These are phyloP conservation scores for Trichosporon coremiiforme DNA, from an alignment of 1,284 basidiomycete species.

Conservation along the genomic window DNA sequence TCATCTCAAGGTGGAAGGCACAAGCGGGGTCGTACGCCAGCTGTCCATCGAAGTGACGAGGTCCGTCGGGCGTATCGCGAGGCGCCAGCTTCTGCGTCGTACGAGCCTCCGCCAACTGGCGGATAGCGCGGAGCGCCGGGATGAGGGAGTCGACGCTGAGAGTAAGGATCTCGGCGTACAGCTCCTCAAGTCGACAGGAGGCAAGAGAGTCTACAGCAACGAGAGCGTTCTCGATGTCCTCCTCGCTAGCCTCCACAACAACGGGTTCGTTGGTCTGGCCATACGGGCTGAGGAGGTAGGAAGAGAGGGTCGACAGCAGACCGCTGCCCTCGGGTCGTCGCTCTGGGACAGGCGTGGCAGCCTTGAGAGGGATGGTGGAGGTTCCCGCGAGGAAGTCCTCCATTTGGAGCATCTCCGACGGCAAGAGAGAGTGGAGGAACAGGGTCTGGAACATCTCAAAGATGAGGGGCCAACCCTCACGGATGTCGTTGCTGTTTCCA, in stretches of 20 bases:
- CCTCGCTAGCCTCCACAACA: constrained; percentile 73
- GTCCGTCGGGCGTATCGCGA: constrained; percentile 63
- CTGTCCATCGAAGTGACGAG: constrained; percentile 53
- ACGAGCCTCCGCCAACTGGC: constrained; percentile 73
- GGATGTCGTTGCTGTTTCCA: constrained; percentile 90
- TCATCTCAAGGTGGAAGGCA: constrained; percentile 89
- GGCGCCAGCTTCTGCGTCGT: constrained; percentile 43
- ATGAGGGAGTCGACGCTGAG: constrained; percentile 76
- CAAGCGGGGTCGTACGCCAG: constrained; percentile 92
- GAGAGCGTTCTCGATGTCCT: constrained; percentile 90
- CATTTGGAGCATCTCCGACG: constrained; percentile 87
- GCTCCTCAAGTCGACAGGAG: constrained; percentile 88
- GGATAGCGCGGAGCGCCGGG: constrained; percentile 81
- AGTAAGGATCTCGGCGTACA: constrained; percentile 88
- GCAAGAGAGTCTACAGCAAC: constrained; percentile 94
- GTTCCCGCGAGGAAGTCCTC: constrained; percentile 91
- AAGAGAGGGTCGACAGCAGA: constrained; percentile 88
- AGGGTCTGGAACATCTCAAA: constrained; percentile 98
- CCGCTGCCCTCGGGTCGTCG: constrained; percentile 83
- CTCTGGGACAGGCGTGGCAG: constrained; percentile 67
- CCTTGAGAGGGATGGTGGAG: constrained; percentile 82
- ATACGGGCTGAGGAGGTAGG: constrained; percentile 96
- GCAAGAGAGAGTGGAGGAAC: constrained; percentile 89
- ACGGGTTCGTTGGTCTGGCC: constrained; percentile 68
- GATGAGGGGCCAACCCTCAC: constrained; percentile 92